Evolutionary conservation across 2,329 filamentous ascomycete genomes (phyloP), one percentile per base, ranked within the genome.

Genomic region (Hysterium pulicare): DNA sequence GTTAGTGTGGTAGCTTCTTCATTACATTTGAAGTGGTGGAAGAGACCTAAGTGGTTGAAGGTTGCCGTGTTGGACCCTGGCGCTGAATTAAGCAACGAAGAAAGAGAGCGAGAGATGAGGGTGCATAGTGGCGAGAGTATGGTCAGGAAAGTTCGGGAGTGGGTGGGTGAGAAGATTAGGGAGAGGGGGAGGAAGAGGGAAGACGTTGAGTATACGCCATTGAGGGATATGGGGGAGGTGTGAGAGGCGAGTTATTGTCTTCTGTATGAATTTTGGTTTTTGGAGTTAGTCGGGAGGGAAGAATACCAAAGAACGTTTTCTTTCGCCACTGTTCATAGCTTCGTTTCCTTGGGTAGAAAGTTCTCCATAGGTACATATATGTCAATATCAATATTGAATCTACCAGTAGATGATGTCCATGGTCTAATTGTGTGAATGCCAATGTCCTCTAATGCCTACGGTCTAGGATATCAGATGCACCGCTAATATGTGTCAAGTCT

Each of bases 1-100:
- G 89, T 98, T 35, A 93, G 86, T 46, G 93, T 98, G 3, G 91
- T 97, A 0, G 74, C 84, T 4, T 90, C 84, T 64, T 89, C 84
- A 54, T 71, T 98, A 42, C 75, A 95, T 30, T 74, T 98, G 47
- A 94, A 89, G 64, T 83, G 88, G 63, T 97, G 91, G 90, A 80
- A 74, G 49, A 75, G 90, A 13, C 93, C 93, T 0, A 69, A 70
- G 22, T 97, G 90, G 90, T 91, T 97, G 87, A 81, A 87, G 34
- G 81, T 86, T 51, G 78, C 79, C 5, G 72, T 75, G 11, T 71
- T 85, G 23, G 81, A 85, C 44, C 67, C 67, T 5, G 41, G 33
- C 11, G 62, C 64, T 5, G 50, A 61, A n/a, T 38, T 60, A 7
- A 53, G 55, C 5, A 53, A 57, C 24, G 55, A 37, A 24, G 62